Evolutionary conservation across 495 filamentous ascomycete species (phyloP), one percentile per base, ranked within the genome.

Genomic region (Usnea hakonensis): DNA sequence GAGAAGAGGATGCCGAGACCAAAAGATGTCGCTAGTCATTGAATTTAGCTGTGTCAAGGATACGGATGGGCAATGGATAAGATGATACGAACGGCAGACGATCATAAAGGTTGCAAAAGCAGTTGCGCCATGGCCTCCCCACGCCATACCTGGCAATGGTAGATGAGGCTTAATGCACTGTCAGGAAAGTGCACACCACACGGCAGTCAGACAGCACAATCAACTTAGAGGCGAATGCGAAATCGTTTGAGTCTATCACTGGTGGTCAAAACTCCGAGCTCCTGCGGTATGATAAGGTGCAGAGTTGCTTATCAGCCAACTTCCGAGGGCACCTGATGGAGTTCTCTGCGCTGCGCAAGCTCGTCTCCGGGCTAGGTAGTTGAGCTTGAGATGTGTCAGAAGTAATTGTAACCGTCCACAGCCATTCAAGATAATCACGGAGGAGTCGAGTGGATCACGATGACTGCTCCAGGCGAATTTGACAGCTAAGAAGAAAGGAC

Each of bases 1-100:
- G 91, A 90, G 87, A 97, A 98, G 76, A 98, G 87, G 72, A 97
- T 94, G 68, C 94, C 94, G 61, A 98, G 87, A 85, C 95, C 94
- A 84, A 98, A 98, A 71, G 87, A 92, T 36, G 87, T 90, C 64
- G 91, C 90, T 94, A 26, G 72, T 61, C 57, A 58, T 13, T 17
- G 6, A 23, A 11, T 13, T 37, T n/a, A 55, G 33, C 33, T 36
- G 19, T 55, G 9, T 28, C 30, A 19, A 46, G 13, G 4, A 37
- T n/a, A 67, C 32, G 38, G 13, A 58, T 35, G 60, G 38, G 38
- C 23, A 52, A 50, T 10, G 43, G 57, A 33, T 46, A 52, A 40
- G 37, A 54, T 60, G 58, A 55, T 52, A 81, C 87, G 68, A 79
- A 96, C 93, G 92, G 70, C 91, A 92, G 66, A 97, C 87, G 73